These are phyloP conservation scores for Usnea hakonensis DNA, from an alignment of 495 filamentous ascomycete genomes.

Conservation along the genomic window DNA sequence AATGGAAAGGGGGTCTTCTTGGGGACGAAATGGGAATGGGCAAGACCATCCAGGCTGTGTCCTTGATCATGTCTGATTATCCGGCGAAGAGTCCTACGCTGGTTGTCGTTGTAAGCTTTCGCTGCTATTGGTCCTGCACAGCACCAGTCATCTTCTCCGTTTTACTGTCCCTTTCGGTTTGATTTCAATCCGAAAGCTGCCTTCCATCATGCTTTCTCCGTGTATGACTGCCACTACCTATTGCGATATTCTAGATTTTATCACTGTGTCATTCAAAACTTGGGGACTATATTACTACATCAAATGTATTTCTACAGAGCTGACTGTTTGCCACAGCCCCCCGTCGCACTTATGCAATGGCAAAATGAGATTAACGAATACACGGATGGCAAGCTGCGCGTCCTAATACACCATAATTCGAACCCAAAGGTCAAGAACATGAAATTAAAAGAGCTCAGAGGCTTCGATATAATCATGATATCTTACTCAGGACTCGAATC, in stretches of 20 bases:
- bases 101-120: slow-evolving; percentile 54
- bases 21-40: slow-evolving; percentile 98
- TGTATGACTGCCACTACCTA: background rate
- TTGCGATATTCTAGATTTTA: background rate
- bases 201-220: too few species aligned
- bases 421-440: slow-evolving; percentile 74
- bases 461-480: slow-evolving; percentile 90
- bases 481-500: slow-evolving; percentile 92
- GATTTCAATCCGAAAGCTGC: too few species aligned
- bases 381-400: slow-evolving; percentile 80
- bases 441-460: slow-evolving; percentile 60
- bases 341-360: slow-evolving; percentile 97
- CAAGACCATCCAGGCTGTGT: slow-evolving; percentile 96
- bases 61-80: slow-evolving; percentile 94
- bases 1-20: slow-evolving; percentile 80
- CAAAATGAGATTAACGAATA: slow-evolving; percentile 86
- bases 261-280: background rate
- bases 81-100: slow-evolving; percentile 73
- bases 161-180: too few species aligned
- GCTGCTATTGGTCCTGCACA: background rate
- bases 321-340: slow-evolving; percentile 41
- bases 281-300: background rate
- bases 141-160: background rate
- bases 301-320: background rate
- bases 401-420: slow-evolving; percentile 80